These are phyloP conservation scores for Emericellopsis atlantica DNA, from an alignment of 2,329 filamentous ascomycete genomes.

Conservation along the genomic window DNA sequence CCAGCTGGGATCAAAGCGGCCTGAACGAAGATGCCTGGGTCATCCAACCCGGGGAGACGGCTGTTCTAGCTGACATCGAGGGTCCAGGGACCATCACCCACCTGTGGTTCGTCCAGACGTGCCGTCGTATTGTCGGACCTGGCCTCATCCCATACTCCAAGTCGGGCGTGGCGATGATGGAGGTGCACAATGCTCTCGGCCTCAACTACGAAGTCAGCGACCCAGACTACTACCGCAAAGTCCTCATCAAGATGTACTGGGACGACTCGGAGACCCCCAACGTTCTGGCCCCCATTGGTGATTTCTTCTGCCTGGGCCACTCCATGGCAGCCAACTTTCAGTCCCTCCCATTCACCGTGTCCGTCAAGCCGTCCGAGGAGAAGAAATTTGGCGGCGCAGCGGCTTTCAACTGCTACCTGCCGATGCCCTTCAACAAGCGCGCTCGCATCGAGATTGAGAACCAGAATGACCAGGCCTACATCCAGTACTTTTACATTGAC, in stretches of 20 bases:
- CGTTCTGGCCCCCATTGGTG: conserved; percentile 16
- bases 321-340: conserved; percentile 19
- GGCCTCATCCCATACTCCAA: conserved; percentile 18
- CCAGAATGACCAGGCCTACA: no score
- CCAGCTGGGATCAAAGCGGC: no score
- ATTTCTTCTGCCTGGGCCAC: conserved; percentile 18
- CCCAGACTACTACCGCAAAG: conserved; percentile 21
- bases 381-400: conserved; percentile 30
- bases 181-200: conserved; percentile 16
- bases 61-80: no score
- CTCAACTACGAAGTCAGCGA: conserved; percentile 18
- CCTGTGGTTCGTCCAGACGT: conserved; percentile 19
- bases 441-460: conserved; percentile 21
- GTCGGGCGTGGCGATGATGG: conserved; percentile 20
- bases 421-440: conserved; percentile 19
- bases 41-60: no score
- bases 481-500: no score
- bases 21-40: no score
- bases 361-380: conserved; percentile 17
- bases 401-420: conserved; percentile 18
- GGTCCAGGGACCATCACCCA: conserved; percentile 18
- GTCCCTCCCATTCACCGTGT: conserved; percentile 18
- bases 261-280: conserved; percentile 16
- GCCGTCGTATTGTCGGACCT: conserved; percentile 17
- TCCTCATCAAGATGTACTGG: conserved; percentile 21